Conservation (phyloP, 2,329 filamentous ascomycete genomes). For the Helicocarpus griseus region DNA sequence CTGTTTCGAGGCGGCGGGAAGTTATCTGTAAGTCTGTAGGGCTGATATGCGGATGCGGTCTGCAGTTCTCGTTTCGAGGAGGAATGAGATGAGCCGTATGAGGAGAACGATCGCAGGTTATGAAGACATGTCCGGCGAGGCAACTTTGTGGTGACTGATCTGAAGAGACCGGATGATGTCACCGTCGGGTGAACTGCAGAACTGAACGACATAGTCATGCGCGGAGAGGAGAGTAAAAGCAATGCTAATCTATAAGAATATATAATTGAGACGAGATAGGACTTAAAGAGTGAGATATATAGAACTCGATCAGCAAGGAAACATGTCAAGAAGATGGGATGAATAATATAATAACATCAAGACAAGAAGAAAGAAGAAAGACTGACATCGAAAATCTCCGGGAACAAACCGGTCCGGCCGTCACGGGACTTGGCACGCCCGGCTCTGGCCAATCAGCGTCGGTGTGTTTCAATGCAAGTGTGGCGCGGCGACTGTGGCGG, state of each 20-base stretch:
- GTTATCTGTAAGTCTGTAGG: slow-evolving; percentile 47
- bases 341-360: background rate
- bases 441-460: slow-evolving; percentile 26
- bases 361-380: background rate
- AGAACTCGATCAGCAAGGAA: no score
- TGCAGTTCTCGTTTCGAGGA: slow-evolving; percentile 54
- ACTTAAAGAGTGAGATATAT: no score
- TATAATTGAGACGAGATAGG: background rate
- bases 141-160: slow-evolving; percentile 29
- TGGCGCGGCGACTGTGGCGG: slow-evolving; percentile 1
- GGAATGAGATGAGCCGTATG: slow-evolving; percentile 30
- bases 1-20: slow-evolving; percentile 50
- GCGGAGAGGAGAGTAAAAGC: background rate
- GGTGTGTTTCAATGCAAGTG: slow-evolving; percentile 32
- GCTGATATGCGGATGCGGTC: slow-evolving; percentile 55
- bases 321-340: background rate
- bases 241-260: background rate
- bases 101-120: slow-evolving; percentile 39
- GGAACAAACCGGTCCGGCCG: background rate
- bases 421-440: slow-evolving; percentile 15
- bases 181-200: slow-evolving; percentile 29
- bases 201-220: slow-evolving; percentile 31
- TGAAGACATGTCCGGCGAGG: slow-evolving; percentile 31
- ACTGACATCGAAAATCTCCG: background rate
- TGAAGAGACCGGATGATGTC: slow-evolving; percentile 39